phyloP scores from a whole-genome alignment of 169 alveolate genomes.

The Cryptosporidium xiaoi region DNA sequence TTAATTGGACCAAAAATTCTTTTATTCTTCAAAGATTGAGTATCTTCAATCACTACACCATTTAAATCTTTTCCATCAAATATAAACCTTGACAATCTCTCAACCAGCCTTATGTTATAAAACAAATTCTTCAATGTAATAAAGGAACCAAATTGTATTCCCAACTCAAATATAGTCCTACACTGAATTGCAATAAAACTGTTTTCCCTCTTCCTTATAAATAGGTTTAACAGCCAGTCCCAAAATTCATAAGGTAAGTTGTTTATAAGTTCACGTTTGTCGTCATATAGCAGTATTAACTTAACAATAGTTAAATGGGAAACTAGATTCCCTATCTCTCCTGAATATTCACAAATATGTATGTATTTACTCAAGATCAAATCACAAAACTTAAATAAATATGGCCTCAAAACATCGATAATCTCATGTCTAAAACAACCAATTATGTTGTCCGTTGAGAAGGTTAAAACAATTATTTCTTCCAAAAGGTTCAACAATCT shows the following conservation, averaged over 20 bases:
- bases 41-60: background rate
- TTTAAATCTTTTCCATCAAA: conserved; percentile 26
- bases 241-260: conserved; percentile 12
- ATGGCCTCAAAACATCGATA: background rate
- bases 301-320: conserved; percentile 25
- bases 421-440: conserved; percentile 13
- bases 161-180: conserved; percentile 35
- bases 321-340: conserved; percentile 7
- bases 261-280: conserved; percentile 10
- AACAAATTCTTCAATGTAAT: conserved; percentile 21
- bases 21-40: background rate
- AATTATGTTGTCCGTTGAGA: conserved; percentile 4
- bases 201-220: conserved; percentile 23
- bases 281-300: conserved; percentile 10
- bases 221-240: conserved; percentile 6
- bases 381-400: conserved; percentile 32
- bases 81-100: conserved; percentile 32
- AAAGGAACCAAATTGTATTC: conserved; percentile 31
- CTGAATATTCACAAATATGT: background rate
- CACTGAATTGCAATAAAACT: conserved; percentile 40
- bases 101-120: conserved; percentile 5
- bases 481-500: conserved; percentile 24
- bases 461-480: conserved; percentile 30
- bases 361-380: conserved; percentile 7
- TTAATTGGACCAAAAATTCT: conserved; percentile 40